Base-by-base conservation (phyloP, 306 rosid species). In the Myrica gale region DNA sequence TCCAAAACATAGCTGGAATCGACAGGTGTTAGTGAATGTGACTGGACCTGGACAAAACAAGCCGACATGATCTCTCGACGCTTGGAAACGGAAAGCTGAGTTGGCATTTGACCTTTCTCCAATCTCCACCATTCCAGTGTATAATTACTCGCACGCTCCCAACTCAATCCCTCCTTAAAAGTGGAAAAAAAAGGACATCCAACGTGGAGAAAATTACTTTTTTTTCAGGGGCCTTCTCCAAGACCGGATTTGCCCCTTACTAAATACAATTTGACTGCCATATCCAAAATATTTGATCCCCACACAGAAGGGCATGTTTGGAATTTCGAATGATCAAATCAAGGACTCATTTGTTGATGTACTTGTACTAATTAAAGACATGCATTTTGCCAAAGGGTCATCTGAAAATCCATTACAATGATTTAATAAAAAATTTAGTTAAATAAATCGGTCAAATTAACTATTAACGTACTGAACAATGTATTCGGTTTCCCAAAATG, bases 21-120 rank as follows among this genome's bases (percentile, higher is more conserved):
- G 53, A 60, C 72, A 73, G 32, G 78, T 65, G 63, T 76, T 21
- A 1, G 76, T 74, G 67, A 65, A 76, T 9, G 16, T 51, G 76
- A 71, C 68, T 81, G 76, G 78, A 83, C 80, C 52, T 57, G 81
- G 79, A 45, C 44, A 65, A 81, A 81, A 77, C 76, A 79, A 74
- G 70, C 85, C 79, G 68, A 76, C 89, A 72, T 83, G 81, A 84
- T 85, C 82, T 73, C 79, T 51, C 1, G 61, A 79, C 83, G 63
- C 76, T 84, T 85, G 81, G 78, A 57, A 85, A 81, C 82, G 62
- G 84, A 81, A 26, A 69, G 85, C 80, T 76, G 76, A 76, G 90
- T 82, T 85, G 89, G 85, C 78, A 10, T 51, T 32, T 58, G 61
- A 4, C 19, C 65, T 85, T 84, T 19, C 83, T 86, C 76, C 81